These are phyloP conservation scores for Starmerella bombi DNA, from an alignment of 805 yeast species.

Conservation along the genomic window DNA sequence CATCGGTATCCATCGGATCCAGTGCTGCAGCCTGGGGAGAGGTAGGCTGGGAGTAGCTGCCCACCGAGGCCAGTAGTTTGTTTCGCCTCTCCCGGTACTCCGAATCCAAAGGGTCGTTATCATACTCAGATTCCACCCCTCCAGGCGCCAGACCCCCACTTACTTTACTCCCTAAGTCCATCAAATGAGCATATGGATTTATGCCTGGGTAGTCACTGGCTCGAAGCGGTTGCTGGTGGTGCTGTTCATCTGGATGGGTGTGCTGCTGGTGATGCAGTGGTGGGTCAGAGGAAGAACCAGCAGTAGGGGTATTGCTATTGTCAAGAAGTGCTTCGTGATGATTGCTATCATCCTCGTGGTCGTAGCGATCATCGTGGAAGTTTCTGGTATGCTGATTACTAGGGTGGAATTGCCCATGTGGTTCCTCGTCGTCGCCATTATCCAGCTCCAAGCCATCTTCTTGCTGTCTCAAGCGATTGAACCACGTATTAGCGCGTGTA, in stretches of 20 bases:
- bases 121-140: slow-evolving; percentile 14
- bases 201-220: not conserved
- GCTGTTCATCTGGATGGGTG: not conserved
- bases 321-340: not conserved
- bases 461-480: slow-evolving; percentile 15
- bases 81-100: slow-evolving; percentile 20
- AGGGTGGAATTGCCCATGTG: no score
- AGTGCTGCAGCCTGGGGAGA: slow-evolving; percentile 4
- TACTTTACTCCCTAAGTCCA: slow-evolving; percentile 23
- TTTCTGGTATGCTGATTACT: no score
- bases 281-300: not conserved
- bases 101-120: slow-evolving; percentile 15
- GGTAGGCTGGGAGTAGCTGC: slow-evolving; percentile 8
- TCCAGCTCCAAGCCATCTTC: slow-evolving; percentile 4
- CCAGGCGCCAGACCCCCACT: slow-evolving; percentile 29
- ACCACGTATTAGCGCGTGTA: slow-evolving; percentile 20
- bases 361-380: no score
- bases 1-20: slow-evolving; percentile 8
- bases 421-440: slow-evolving; percentile 7
- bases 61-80: slow-evolving; percentile 11
- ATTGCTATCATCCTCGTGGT: slow-evolving; percentile 2
- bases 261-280: not conserved
- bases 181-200: slow-evolving; percentile 14
- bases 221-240: not conserved
- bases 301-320: not conserved